These are phyloP conservation scores for Aquilaria malaccensis DNA, from an alignment of 345 rosid species.

Conservation along the genomic window DNA sequence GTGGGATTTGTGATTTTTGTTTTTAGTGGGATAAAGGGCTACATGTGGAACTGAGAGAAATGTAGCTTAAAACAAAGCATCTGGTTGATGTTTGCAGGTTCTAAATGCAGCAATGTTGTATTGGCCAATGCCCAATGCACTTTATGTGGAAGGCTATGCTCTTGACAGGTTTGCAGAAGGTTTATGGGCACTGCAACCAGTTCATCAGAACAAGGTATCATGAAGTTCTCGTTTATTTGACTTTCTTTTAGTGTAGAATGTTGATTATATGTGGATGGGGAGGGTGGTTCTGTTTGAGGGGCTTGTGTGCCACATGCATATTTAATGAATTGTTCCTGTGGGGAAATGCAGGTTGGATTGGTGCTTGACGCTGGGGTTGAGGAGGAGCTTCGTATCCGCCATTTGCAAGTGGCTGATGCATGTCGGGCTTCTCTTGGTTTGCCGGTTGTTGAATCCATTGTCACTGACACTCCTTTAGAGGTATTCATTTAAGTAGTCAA, in stretches of 20 bases:
- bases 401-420: slow-evolving; percentile 66
- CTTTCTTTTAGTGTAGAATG: background rate
- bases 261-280: background rate
- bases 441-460: slow-evolving; percentile 44
- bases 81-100: slow-evolving; percentile 26
- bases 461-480: slow-evolving; percentile 41
- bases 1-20: background rate
- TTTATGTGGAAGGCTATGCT: slow-evolving; percentile 64
- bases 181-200: slow-evolving; percentile 49
- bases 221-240: background rate
- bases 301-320: slow-evolving; percentile 2
- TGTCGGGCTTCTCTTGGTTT: slow-evolving; percentile 71
- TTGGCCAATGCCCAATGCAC: slow-evolving; percentile 55
- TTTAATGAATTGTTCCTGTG: slow-evolving; percentile 3
- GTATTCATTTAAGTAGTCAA: slow-evolving; percentile 8
- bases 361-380: slow-evolving; percentile 60
- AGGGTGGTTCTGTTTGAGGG: background rate
- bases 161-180: slow-evolving; percentile 56
- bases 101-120: slow-evolving; percentile 63
- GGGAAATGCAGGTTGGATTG: slow-evolving; percentile 47
- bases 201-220: slow-evolving; percentile 52
- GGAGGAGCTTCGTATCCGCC: slow-evolving; percentile 44
- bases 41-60: background rate
- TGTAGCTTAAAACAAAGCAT: background rate
- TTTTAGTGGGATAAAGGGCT: background rate